Conservation (phyloP, 768 basidiomycete genomes). For the Pleurotus sapidus region DNA sequence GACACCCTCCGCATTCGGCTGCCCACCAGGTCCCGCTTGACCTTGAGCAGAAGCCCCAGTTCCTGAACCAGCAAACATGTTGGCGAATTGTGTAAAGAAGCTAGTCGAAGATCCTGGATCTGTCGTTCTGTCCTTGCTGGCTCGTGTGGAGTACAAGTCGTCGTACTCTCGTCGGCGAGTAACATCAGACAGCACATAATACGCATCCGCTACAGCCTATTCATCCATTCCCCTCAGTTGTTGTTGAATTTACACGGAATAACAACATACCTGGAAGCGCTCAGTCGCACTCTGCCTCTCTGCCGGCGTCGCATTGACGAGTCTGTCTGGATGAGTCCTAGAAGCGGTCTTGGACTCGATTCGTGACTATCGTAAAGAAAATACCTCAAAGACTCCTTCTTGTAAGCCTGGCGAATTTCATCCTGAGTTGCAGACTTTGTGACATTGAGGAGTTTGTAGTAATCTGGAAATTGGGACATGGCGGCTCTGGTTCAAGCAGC, state of each 20-base stretch:
- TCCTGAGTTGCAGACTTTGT: constrained; percentile 59
- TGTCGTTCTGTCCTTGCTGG: constrained; percentile 46
- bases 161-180: constrained; percentile 74
- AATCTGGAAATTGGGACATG: constrained; percentile 81
- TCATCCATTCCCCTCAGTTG: background rate
- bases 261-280: constrained; percentile 63
- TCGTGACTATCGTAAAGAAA: too few species aligned
- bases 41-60: constrained; percentile 26
- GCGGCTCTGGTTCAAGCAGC: constrained; percentile 14
- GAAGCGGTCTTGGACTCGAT: constrained; percentile 7
- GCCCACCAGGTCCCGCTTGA: constrained; percentile 27
- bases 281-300: constrained; percentile 80
- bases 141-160: constrained; percentile 52
- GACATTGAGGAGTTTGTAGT: constrained; percentile 65
- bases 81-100: constrained; percentile 77
- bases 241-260: background rate
- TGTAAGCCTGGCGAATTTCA: constrained; percentile 75
- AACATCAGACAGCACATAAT: constrained; percentile 87
- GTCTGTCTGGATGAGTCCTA: constrained; percentile 88
- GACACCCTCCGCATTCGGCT: constrained; percentile 76
- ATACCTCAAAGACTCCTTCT: constrained; percentile 70
- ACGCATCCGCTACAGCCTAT: constrained; percentile 88
- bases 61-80: constrained; percentile 57
- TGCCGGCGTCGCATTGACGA: constrained; percentile 63
- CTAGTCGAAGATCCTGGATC: constrained; percentile 66